Evolutionary conservation across 768 basidiomycete genomes (phyloP), one percentile per base, ranked within the genome.

Genomic region (Saitozyma podzolica): DNA sequence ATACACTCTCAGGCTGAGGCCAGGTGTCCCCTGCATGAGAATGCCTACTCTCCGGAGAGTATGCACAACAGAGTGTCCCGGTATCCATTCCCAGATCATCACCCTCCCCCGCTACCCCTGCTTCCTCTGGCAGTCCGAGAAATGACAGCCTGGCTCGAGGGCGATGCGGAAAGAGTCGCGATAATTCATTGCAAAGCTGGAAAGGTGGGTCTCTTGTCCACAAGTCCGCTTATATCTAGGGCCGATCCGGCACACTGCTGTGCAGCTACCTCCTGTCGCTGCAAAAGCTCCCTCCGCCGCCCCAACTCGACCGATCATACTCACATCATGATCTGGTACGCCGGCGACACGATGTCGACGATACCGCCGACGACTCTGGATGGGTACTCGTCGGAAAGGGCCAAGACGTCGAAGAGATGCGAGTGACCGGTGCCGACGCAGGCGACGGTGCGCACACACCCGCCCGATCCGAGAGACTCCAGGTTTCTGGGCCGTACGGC

Each of bases 31-130:
- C 69, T 87, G 8, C 83, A 82, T 65, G 92, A 93, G 78, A 93
- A 93, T 74, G 84, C 86, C 7, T 95, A 95, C 77, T 84, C 86
- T 3, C 81, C 87, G 2, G 79, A 80, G 51, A 80, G 87, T 43
- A 93, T 93, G 73, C 84, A 84, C 11, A 86, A 87, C 8, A 82
- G 89, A 48, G 88, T 92, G 16, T 90, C 88, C 69, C 82, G 91
- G 56, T 92, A 89, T 72, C 92, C 92, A 0, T 92, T 91, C 74
- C 92, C 92, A 19, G 92, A 94, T 74, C 92, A 94, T 74, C 89
- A 92, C 87, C 90, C 88, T 5, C 91, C 92, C 0, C 91, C 92
- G 0, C 80, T 93, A 17, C 83, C 86, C 0, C 82, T 90, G 53
- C 82, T 95, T 65, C 84, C 88, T 17, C 83, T 92, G 10, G 84